Evolutionary conservation across 176 grass and related monocot species (phyloP).

Genomic region (Ampelocalamus luodianensis): DNA sequence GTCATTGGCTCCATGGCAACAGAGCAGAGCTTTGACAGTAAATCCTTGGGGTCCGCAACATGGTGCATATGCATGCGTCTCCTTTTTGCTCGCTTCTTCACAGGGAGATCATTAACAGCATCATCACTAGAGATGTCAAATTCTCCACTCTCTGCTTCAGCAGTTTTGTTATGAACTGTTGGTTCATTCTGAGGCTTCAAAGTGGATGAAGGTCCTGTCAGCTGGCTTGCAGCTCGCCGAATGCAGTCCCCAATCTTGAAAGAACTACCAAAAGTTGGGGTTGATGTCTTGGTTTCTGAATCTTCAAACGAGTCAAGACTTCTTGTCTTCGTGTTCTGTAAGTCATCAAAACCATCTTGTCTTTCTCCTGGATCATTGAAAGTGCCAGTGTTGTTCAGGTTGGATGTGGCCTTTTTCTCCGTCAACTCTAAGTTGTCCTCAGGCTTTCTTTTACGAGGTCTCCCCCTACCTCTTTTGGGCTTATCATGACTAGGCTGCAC

Average conservation of each 20-base stretch:
- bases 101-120: conserved; percentile 43
- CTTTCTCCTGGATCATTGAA: conserved; percentile 31
- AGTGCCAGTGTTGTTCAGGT: conserved; percentile 17
- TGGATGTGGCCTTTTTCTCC: conserved; percentile 13
- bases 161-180: conserved; percentile 47
- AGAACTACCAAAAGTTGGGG: conserved; percentile 62
- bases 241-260: conserved; percentile 98
- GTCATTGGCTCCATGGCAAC: conserved; percentile 64
- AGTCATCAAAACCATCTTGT: conserved; percentile 59
- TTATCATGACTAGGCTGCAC: conserved; percentile 41
- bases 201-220: conserved; percentile 68
- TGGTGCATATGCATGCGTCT: conserved; percentile 18
- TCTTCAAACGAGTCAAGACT: conserved; percentile 57
- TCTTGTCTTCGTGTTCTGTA: conserved; percentile 59
- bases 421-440: conserved; percentile 31
- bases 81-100: conserved; percentile 43
- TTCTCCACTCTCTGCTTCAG: conserved; percentile 45
- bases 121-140: conserved; percentile 67
- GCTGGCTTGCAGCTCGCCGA: conserved; percentile 86
- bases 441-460: conserved; percentile 37
- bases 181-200: conserved; percentile 9
- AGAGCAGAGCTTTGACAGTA: conserved; percentile 62
- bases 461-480: conserved; percentile 55
- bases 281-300: conserved; percentile 45
- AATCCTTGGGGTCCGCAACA: conserved; percentile 34